Conservation (phyloP, 345 rosid species). For the Lumnitzera littorea region DNA sequence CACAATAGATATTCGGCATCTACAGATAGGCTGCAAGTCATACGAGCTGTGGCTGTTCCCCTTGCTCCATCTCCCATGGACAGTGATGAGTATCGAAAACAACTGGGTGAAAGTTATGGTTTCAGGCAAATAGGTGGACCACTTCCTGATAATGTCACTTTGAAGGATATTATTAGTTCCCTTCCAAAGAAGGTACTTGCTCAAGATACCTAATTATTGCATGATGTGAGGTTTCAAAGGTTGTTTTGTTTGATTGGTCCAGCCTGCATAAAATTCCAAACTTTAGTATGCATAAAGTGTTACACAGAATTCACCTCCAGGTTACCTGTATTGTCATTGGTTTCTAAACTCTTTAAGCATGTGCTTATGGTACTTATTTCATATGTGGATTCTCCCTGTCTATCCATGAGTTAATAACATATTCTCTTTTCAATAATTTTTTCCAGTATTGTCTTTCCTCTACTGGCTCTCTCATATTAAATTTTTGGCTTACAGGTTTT, state of each 20-base stretch:
- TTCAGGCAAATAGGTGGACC: constrained; percentile 82
- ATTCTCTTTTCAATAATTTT: too few relatives aligned
- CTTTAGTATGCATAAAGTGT: too few relatives aligned
- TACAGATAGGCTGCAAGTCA: constrained; percentile 22
- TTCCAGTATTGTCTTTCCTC: neutral
- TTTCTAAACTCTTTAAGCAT: too few relatives aligned
- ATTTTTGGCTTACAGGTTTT: constrained; percentile 46
- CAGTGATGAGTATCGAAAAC: constrained; percentile 47
- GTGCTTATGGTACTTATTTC: too few relatives aligned
- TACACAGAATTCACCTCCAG: too few relatives aligned
- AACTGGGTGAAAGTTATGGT: constrained; percentile 73
- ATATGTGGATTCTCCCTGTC: too few relatives aligned
- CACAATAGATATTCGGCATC: constrained; percentile 20
- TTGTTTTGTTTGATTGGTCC: neutral
- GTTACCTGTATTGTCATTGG: too few relatives aligned
- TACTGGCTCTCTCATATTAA: neutral
- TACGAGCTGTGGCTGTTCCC: constrained; percentile 67
- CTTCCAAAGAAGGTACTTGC: constrained; percentile 63
- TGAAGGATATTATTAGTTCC: constrained; percentile 69
- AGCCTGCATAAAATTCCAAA: neutral
- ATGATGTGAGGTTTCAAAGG: neutral
- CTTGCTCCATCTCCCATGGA: constrained; percentile 50
- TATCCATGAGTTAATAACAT: too few relatives aligned
- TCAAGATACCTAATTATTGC: neutral
- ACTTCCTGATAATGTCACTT: constrained; percentile 67